A percentile compares a stretch with the other conserved stretches of the same genome.
Conservation (phyloP, 495 filamentous ascomycete genomes). For the Aspergillus hancockii region DNA sequence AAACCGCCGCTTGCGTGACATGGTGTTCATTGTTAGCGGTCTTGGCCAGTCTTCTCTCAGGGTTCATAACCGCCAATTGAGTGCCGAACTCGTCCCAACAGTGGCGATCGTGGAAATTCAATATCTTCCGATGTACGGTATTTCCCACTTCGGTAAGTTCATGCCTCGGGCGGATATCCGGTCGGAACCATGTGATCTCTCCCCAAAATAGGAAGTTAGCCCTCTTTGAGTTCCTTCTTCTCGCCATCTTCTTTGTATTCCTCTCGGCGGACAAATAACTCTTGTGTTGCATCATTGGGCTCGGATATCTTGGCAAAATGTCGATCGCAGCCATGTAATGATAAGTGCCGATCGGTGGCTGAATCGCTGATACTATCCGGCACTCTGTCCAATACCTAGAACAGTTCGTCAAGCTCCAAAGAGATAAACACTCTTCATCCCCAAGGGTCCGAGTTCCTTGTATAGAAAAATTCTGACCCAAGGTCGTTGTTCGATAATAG, state of each 20-base stretch:
- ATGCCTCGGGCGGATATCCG: no score
- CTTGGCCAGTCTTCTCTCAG: neutral
- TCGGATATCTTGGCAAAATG: no score
- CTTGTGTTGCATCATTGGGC: no score
- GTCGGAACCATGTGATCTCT: neutral
- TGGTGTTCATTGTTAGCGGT: neutral
- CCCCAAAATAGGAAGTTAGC: neutral
- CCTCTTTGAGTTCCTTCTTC: neutral
- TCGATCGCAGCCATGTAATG: no score
- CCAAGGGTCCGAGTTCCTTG: no score
- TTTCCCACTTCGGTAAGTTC: no score
- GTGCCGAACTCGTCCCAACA: no score
- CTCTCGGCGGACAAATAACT: neutral
- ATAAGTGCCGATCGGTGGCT: neutral
- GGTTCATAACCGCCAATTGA: neutral
- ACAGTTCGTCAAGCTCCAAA: neutral
- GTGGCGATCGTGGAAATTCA: no score
- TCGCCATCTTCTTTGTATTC: neutral
- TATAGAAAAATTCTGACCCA: no score
- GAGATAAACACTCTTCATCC: neutral
- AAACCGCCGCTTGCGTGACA: neutral
- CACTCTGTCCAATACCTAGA: no score
- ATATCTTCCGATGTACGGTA: neutral
- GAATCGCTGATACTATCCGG: neutral
- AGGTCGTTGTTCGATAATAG: neutral